Base-by-base conservation (phyloP, 257 asterid species). In the Coffea eugenioides region DNA sequence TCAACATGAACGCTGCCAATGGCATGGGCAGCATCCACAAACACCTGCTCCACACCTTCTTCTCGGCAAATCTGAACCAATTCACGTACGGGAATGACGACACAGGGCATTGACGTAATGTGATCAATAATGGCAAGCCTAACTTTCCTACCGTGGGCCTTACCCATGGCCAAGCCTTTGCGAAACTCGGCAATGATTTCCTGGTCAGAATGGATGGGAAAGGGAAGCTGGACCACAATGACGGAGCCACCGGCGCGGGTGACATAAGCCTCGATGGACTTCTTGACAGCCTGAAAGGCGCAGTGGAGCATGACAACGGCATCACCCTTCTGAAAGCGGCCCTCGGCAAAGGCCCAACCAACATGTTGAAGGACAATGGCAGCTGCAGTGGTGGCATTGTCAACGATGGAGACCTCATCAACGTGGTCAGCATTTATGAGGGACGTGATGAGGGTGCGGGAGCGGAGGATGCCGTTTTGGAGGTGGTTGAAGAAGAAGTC, bases 281-380 rank as follows among this genome's bases (percentile, higher is more conserved):
- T 95, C 89, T 93, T 93, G 59, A 95, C 97, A 13, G 98, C 99
- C 88, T 92, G 97, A 75, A 85, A 95, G 61, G 98, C 99, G 70
- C 97, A 95, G 87, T 95, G 99, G 82, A 95, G 97, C 97, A 95
- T 95, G 71, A 95, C 97, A 11, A 95, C 98, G 8, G 98, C 97
- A 23, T 95, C 99, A 10, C 98, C 99, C 82, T 92, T 90, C 85
- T 92, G 92, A 67, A 93, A 95, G 5, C 88, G 89, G 36, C 97
- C 95, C 25, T 92, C 97, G 0, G 97, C 97, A 10, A 95, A 90
- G 57, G 97, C 94, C 99, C 99, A 95, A 48, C 97, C 97, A 12
- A 95, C 93, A 25, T 92, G 89, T 86, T 95, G 99, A 39, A 95
- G 97, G 51, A 95, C 94, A 21, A 95, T 95, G 65, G 98, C 99